These are phyloP conservation scores for Lepidopterella palustris DNA, from an alignment of 495 filamentous ascomycete species.

Conservation along the genomic window DNA sequence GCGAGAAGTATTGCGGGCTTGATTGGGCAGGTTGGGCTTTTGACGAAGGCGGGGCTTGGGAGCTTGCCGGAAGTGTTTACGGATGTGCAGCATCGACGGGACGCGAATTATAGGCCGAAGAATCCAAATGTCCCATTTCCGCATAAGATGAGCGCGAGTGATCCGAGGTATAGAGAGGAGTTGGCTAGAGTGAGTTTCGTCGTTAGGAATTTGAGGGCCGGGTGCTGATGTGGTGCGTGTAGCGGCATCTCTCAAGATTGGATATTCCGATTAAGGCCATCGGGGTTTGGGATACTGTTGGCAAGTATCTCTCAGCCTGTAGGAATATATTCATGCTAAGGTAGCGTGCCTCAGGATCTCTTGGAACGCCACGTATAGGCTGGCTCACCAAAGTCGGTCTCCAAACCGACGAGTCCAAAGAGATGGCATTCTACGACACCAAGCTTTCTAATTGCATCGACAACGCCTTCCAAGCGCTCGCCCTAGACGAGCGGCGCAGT, in stretches of 20 bases:
- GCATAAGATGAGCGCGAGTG: slow-evolving; percentile 47
- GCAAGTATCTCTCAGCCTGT: not conserved
- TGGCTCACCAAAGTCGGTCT: slow-evolving; percentile 24
- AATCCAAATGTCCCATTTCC: slow-evolving; percentile 53
- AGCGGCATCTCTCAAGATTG: slow-evolving; percentile 29
- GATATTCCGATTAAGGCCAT: slow-evolving; percentile 37
- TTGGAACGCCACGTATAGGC: slow-evolving; percentile 32
- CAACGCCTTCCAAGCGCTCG: slow-evolving; percentile 69
- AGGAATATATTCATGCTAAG: not conserved
- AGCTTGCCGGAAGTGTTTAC: slow-evolving; percentile 58
- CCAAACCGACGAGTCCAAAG: slow-evolving; percentile 38
- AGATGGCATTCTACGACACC: slow-evolving; percentile 57
- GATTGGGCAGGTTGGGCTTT: slow-evolving; percentile 54
- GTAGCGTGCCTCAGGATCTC: slow-evolving; percentile 10
- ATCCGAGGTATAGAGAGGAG: slow-evolving; percentile 34
- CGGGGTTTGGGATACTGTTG: slow-evolving; percentile 40
- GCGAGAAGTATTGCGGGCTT: slow-evolving; percentile 58
- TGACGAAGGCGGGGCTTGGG: slow-evolving; percentile 59
- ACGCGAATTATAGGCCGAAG: slow-evolving; percentile 47
- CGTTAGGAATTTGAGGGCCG: slow-evolving; percentile 9
- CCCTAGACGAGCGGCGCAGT: slow-evolving; percentile 59
- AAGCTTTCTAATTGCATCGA: slow-evolving; percentile 51
- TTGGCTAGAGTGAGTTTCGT: slow-evolving; percentile 47
- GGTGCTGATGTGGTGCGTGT: not conserved
- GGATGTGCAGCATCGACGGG: slow-evolving; percentile 53